Evolutionary conservation across 768 basidiomycete species (phyloP).

Genomic region (Termitomyces sp.): DNA sequence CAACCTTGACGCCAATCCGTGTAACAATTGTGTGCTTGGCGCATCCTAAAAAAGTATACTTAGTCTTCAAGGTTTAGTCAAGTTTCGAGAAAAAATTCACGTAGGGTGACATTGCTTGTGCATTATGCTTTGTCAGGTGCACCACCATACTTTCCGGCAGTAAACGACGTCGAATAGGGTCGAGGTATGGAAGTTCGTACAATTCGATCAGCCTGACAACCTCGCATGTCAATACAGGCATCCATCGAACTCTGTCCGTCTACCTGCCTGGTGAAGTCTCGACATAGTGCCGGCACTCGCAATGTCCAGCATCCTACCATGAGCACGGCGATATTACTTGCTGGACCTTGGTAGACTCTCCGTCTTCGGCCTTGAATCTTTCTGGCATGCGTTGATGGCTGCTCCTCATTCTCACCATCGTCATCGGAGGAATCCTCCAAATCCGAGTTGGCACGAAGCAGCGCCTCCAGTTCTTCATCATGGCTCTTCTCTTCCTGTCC

Average conservation of each 20-base stretch:
- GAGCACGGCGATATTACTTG: conserved; percentile 58
- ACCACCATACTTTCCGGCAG: conserved; percentile 55
- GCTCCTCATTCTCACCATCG: conserved; percentile 8
- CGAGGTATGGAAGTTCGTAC: conserved; percentile 77
- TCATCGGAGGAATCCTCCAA: conserved; percentile 26
- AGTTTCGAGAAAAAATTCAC: conserved; percentile 34
- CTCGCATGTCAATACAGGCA: conserved; percentile 8
- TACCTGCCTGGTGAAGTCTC: conserved; percentile 67
- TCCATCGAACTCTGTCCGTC: background rate
- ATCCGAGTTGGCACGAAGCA: conserved; percentile 39
- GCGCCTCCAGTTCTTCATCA: conserved; percentile 34
- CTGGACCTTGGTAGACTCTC: conserved; percentile 29
- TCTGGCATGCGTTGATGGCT: conserved; percentile 4
- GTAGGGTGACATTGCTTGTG: conserved; percentile 61
- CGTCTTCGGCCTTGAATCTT: conserved; percentile 15
- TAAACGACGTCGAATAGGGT: conserved; percentile 43
- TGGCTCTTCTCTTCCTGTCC: conserved; percentile 4
- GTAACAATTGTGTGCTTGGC: conserved; percentile 52
- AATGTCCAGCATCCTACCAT: conserved; percentile 75
- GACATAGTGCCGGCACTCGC: conserved; percentile 68
- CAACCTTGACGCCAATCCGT: conserved; percentile 55
- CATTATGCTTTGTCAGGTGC: conserved; percentile 70
- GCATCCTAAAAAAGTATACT: conserved; percentile 45
- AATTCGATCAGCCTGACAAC: conserved; percentile 60
- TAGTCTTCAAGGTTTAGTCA: background rate